Base-by-base conservation (phyloP, 2,329 filamentous ascomycete species). In the Aspergillus persii region DNA sequence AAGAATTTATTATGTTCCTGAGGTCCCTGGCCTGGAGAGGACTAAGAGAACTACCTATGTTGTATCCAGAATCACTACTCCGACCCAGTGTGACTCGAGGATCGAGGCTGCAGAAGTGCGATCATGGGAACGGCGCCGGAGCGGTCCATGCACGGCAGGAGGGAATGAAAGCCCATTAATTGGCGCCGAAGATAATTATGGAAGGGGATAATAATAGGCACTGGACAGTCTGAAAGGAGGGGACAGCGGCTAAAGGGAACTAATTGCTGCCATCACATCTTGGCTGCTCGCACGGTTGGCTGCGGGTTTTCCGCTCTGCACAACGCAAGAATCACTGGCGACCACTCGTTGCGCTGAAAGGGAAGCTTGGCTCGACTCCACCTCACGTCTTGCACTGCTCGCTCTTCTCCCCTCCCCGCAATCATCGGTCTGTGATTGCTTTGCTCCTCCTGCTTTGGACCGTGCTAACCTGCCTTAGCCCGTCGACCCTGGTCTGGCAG, bases 331-430 rank as follows among this genome's bases (percentile, higher is more conserved):
- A 54, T 48, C 51, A 27, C 50, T 18, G 8, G 33, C 9, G n/a
- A 18, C 68, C 61, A 70, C 69, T 70, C 57, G 36, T 11, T 7
- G 8, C 33, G 26, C 8, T 30, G 29, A 53, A 36, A 59, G 8
- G 41, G 59, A 64, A 67, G 64, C 67, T 70, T 70, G 68, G 68
- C 68, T 63, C 59, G 36, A 41, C 49, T 51, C 57, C 31, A 54
- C 64, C 8, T 36, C 33, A 12, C 11, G 4, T 36, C 33, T 55
- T 30, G 31, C 30, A 8, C 11, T 36, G 18, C 7, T 36, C 33
- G 33, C 41, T 47, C 12, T 18, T n/a, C 12, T 7, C 44, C 44
- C 23, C 44, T 47, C 44, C 44, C 44, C 44, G 44, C 44, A 26
- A 27, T 26, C 7, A 23, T 23, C 44, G 26, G 41, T 23, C 15